Percentiles rank a stretch among this genome's conserved stretches.
These are phyloP conservation scores for Hippophae gyantsensis DNA, from an alignment of 306 rosid species.

Conservation along the genomic window DNA sequence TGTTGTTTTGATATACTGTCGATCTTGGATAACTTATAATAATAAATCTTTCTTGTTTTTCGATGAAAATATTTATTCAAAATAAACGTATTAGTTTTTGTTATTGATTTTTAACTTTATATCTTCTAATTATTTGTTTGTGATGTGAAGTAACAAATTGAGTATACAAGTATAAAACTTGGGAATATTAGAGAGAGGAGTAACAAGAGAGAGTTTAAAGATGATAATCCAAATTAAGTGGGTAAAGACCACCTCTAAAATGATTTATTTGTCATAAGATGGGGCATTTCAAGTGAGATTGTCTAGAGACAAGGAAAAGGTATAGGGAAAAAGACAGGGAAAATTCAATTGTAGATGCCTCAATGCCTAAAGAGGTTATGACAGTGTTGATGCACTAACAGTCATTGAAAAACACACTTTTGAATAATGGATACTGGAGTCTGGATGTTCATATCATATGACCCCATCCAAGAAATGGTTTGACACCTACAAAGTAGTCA, in stretches of 20 bases:
- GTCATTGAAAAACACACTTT: background rate
- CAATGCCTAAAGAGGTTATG: background rate
- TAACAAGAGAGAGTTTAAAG: no score
- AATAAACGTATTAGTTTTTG: no score
- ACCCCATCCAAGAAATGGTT: background rate
- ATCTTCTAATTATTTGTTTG: no score
- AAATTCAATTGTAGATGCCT: background rate
- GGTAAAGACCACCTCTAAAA: background rate
- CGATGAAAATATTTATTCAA: no score
- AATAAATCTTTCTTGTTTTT: no score
- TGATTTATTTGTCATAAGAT: background rate
- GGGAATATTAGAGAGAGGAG: background rate
- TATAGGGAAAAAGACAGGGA: background rate
- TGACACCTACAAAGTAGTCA: background rate
- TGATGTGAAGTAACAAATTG: no score
- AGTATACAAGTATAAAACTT: no score
- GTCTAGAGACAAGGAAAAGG: background rate
- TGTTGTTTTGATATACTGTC: no score
- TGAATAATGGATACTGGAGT: background rate
- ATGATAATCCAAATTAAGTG: background rate
- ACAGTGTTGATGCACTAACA: background rate
- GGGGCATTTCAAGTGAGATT: background rate
- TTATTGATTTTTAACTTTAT: no score
- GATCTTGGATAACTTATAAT: no score
- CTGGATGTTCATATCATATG: background rate